phyloP scores from a whole-genome alignment of 257 asterid species.

The Gardenia jasminoides region DNA sequence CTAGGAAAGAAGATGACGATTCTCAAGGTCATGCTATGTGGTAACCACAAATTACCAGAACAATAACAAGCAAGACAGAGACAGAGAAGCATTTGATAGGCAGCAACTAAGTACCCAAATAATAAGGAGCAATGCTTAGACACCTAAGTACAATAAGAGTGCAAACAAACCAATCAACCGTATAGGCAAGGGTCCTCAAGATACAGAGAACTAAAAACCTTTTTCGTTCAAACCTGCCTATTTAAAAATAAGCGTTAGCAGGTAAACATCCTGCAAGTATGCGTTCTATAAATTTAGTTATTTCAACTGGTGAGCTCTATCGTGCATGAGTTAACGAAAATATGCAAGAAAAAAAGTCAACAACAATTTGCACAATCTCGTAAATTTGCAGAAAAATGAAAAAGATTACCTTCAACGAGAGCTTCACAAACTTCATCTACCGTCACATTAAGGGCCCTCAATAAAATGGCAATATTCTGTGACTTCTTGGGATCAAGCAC shows the following conservation, averaged over 20 bases:
- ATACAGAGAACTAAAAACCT: neutral
- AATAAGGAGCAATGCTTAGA: neutral
- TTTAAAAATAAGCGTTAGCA: neutral
- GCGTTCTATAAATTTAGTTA: neutral
- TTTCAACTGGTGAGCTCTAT: neutral
- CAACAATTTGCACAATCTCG: constrained; percentile 8
- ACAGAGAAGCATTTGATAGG: neutral
- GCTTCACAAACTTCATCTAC: constrained; percentile 96
- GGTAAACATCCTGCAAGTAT: neutral
- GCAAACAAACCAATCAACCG: neutral
- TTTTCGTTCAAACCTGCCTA: neutral
- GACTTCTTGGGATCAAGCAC: constrained; percentile 94
- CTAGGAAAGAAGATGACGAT: neutral
- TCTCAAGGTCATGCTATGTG: neutral
- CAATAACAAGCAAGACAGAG: neutral
- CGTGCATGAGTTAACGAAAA: neutral
- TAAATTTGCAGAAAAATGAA: neutral
- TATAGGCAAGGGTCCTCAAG: neutral
- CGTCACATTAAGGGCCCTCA: constrained; percentile 89
- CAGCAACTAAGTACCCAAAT: neutral
- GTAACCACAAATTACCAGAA: neutral
- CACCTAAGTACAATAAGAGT: neutral
- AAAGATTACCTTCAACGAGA: constrained; percentile 71
- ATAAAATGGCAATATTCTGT: constrained; percentile 79
- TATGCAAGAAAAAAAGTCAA: neutral